phyloP scores from a whole-genome alignment of 2,329 filamentous ascomycete genomes.

The Arthrobotrys pseudoclavata region DNA sequence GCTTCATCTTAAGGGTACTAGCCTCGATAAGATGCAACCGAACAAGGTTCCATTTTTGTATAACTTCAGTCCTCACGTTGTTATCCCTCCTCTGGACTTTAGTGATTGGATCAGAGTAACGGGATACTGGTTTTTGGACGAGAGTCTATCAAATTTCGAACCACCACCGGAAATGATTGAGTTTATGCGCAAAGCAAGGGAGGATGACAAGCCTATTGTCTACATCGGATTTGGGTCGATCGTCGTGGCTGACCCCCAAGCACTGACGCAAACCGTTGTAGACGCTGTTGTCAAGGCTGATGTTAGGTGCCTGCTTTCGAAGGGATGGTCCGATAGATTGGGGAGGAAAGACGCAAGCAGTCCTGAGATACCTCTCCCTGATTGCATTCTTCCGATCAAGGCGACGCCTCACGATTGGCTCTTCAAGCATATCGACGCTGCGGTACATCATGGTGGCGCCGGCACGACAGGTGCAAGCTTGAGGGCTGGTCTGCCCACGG shows the following conservation, averaged over 20 bases:
- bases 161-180: slow-evolving; percentile 80
- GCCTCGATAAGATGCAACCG: slow-evolving; percentile 88
- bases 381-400: slow-evolving; percentile 88
- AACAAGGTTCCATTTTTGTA: slow-evolving; percentile 99
- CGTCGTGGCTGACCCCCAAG: slow-evolving; percentile 87
- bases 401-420: slow-evolving; percentile 97
- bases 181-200: slow-evolving; percentile 86
- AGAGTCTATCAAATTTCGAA: slow-evolving; percentile 74
- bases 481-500: slow-evolving; percentile 89
- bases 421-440: slow-evolving; percentile 92
- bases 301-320: slow-evolving; percentile 92
- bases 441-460: slow-evolving; percentile 92
- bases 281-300: slow-evolving; percentile 91
- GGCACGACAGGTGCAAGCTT: slow-evolving; percentile 95
- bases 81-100: slow-evolving; percentile 93
- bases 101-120: slow-evolving; percentile 98
- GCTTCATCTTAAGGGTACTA: slow-evolving; percentile 83
- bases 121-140: slow-evolving; percentile 97
- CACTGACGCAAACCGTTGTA: slow-evolving; percentile 91
- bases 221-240: slow-evolving; percentile 98
- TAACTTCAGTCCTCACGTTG: slow-evolving; percentile 94
- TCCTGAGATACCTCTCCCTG: slow-evolving; percentile 78
- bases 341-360: slow-evolving; percentile 73
- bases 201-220: slow-evolving; percentile 88
- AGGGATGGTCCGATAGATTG: slow-evolving; percentile 94